Evolutionary conservation across 208 protist genomes (phyloP), one percentile per base, ranked within the genome.

Genomic region (Entamoeba dispar): DNA sequence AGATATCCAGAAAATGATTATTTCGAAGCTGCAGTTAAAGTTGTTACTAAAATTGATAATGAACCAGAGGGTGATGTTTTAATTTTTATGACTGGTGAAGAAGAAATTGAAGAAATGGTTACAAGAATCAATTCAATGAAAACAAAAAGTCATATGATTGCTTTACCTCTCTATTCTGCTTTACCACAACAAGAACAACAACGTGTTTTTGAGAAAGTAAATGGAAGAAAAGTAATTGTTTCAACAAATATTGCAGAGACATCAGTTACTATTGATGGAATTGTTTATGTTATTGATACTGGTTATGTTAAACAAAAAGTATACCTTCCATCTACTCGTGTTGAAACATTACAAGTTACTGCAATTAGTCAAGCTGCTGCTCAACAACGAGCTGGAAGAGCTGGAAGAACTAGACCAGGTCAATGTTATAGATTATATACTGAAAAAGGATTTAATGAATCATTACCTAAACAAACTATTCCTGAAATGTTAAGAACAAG

Each of bases 251-350:
- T 97, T 91, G 96, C 96, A 2, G 96, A 97, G 92, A 97, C 96
- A 5, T 96, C 95, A 22, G 49, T 97, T 51, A 97, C 96, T 19
- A 96, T 97, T 91, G 94, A 95, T 77, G 95, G 95, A 5, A 95
- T 96, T 91, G 91, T 93, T 49, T 96, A 95, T 90, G 95, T 96
- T 8, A 90, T 96, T 4, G 95, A 96, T 69, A 92, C 92, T 7
- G 94, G 94, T 5, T 94, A 93, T 92, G 73, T 93, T 7, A 93
- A 94, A 49, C 49, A 94, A 17, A 99, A 98, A 93, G 97, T 95
- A 93, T 99, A 98, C 95, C 99, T 98, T 95, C 97, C 97, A 50
- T 96, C 97, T 92, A 98, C 96, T 10, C 97, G 98, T 8, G 98
- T 99, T 97, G 98, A 99, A 94, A 96, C 96, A 22, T 96, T 99